Conservation (phyloP, 1,284 basidiomycete species). For the Lentinula novae-zelandiae region DNA sequence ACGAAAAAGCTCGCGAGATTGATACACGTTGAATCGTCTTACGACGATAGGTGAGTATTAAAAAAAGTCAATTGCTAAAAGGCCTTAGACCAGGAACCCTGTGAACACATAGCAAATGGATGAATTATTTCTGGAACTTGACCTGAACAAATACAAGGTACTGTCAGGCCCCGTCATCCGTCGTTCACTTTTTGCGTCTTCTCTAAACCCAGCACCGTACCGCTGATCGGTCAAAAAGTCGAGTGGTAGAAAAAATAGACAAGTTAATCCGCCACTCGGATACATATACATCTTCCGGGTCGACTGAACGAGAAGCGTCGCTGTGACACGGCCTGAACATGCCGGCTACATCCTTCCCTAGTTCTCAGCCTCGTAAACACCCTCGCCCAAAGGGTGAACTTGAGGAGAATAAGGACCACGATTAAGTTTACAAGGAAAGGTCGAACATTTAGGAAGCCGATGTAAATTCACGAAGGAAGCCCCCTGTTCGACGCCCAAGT, state of each 20-base stretch:
- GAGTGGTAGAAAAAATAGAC: neutral
- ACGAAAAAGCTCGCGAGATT: neutral
- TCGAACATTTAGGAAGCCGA: neutral
- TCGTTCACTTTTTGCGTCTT: neutral
- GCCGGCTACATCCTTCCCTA: neutral
- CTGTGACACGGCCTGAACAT: neutral
- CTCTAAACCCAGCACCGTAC: neutral
- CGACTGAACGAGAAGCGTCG: neutral
- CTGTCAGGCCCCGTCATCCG: slow-evolving; percentile 1
- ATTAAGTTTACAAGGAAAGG: neutral
- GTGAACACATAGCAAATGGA: neutral
- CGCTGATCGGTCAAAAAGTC: neutral
- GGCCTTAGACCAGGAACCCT: neutral
- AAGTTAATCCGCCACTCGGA: neutral
- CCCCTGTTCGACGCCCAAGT: neutral
- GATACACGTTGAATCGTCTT: neutral
- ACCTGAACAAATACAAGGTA: neutral
- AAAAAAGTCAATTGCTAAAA: neutral
- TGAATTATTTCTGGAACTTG: neutral
- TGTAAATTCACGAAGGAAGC: neutral
- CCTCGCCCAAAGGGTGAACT: neutral
- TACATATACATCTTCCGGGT: neutral
- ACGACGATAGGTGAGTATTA: neutral
- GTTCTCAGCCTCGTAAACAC: neutral
- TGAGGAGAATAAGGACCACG: neutral